A percentile compares a stretch with the other conserved stretches of the same genome.
phyloP scores from a whole-genome alignment of 2,329 filamentous ascomycete genomes.

The Colletotrichum costaricense region DNA sequence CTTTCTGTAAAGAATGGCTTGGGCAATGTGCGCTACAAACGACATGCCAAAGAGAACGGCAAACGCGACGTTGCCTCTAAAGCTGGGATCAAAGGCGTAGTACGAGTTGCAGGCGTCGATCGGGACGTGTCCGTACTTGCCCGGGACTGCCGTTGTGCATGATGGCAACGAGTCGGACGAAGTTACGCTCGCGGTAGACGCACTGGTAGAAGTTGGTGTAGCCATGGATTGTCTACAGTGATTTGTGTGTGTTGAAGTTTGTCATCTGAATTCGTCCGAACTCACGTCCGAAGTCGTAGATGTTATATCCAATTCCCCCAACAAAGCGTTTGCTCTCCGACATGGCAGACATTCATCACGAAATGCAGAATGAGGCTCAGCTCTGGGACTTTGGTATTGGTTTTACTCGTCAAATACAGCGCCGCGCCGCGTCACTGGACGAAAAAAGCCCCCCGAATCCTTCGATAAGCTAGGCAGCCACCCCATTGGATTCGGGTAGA shows the following conservation, averaged over 20 bases:
- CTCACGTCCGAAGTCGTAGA: conserved; percentile 11
- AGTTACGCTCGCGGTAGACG: not conserved
- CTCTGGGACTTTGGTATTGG: not conserved
- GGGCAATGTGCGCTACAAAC: conserved; percentile 41
- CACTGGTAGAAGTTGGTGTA: not conserved
- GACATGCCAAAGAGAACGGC: conserved; percentile 45
- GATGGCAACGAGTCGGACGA: conserved; percentile 7
- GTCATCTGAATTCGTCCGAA: conserved; percentile 8
- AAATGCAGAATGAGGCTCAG: not conserved
- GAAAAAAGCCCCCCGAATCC: conserved; percentile 11
- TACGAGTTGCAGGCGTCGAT: conserved; percentile 46
- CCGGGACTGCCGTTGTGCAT: conserved; percentile 48
- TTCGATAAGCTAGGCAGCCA: not conserved
- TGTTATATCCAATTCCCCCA: not conserved
- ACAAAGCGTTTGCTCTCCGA: not conserved
- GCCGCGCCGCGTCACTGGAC: conserved; percentile 10
- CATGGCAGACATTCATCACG: not conserved
- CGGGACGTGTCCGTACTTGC: conserved; percentile 45
- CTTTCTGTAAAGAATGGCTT: conserved; percentile 47
- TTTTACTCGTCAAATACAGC: not conserved
- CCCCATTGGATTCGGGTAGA: too few species aligned
- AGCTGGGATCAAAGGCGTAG: conserved; percentile 47
- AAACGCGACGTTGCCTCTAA: conserved; percentile 47
- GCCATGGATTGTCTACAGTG: not conserved
- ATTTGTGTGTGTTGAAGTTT: not conserved